A percentile compares a stretch with the other conserved stretches of the same genome.
These are phyloP conservation scores for Infundibulicybe gibba DNA, from an alignment of 768 basidiomycete genomes.

Conservation along the genomic window DNA sequence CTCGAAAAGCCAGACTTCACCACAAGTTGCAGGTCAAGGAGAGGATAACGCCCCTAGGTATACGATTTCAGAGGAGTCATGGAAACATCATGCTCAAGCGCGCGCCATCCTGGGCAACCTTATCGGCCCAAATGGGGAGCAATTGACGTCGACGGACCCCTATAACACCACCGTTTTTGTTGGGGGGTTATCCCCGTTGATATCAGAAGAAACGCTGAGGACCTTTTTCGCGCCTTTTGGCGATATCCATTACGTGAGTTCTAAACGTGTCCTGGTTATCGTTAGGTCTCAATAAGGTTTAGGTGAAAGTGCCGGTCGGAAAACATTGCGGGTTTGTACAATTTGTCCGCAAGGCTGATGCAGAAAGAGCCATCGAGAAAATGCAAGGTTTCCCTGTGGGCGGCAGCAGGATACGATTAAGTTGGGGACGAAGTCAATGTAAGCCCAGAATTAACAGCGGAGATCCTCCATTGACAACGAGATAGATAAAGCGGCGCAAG, in stretches of 20 bases:
- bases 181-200: slow-evolving; percentile 83
- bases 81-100: slow-evolving; percentile 83
- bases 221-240: slow-evolving; percentile 93
- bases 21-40: slow-evolving; percentile 26
- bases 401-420: slow-evolving; percentile 85
- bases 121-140: slow-evolving; percentile 84
- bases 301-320: slow-evolving; percentile 96
- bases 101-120: slow-evolving; percentile 79
- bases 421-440: slow-evolving; percentile 96
- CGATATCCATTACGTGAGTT: slow-evolving; percentile 84
- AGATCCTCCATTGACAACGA: slow-evolving; percentile 3
- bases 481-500: slow-evolving; percentile 86
- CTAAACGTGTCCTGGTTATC: slow-evolving; percentile 1
- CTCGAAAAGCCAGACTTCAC: slow-evolving; percentile 39
- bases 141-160: slow-evolving; percentile 87
- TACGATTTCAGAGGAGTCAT: slow-evolving; percentile 68
- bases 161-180: slow-evolving; percentile 97
- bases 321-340: slow-evolving; percentile 97
- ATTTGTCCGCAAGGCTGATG: slow-evolving; percentile 88
- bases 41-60: slow-evolving; percentile 46
- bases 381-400: slow-evolving; percentile 97
- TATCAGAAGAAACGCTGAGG: slow-evolving; percentile 87
- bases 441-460: slow-evolving; percentile 17
- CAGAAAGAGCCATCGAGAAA: slow-evolving; percentile 89
- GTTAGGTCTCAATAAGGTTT: slow-evolving; percentile 9